These are phyloP conservation scores for Orobanche coerulescens DNA, from an alignment of 257 asterid genomes.

Conservation along the genomic window DNA sequence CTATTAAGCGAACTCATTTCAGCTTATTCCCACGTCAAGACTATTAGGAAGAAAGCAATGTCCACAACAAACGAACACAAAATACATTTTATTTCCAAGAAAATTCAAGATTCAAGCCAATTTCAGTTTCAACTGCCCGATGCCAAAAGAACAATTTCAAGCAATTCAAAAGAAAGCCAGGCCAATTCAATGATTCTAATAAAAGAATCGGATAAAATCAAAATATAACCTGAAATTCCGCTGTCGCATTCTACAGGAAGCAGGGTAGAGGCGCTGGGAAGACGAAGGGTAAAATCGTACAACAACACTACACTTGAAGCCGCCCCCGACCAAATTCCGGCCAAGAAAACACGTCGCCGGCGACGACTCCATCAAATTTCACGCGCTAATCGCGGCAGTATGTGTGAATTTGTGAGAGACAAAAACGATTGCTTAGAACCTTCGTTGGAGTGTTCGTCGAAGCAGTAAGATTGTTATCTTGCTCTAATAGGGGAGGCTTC, in stretches of 20 bases:
- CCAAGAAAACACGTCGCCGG: constrained; percentile 46
- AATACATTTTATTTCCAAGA: background rate
- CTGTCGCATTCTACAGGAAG: constrained; percentile 65
- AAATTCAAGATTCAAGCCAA: background rate
- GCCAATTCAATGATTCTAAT: background rate
- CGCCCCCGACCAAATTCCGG: constrained; percentile 35
- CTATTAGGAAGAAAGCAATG: background rate
- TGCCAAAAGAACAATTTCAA: constrained; percentile 2
- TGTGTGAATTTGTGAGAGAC: constrained; percentile 16
- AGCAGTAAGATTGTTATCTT: constrained; percentile 20
- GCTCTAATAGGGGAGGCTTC: background rate
- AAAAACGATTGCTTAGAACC: constrained; percentile 51
- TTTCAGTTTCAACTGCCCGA: background rate
- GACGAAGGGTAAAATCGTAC: constrained; percentile 35
- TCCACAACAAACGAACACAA: constrained; percentile 7
- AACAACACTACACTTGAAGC: constrained; percentile 24
- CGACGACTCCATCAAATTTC: constrained; percentile 52
- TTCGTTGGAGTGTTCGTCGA: constrained; percentile 6
- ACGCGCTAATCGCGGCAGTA: constrained; percentile 12
- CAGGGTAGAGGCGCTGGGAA: constrained; percentile 37
- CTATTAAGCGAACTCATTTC: constrained; percentile 1
- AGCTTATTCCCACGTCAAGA: background rate
- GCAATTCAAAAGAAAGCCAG: background rate
- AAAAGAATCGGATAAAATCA: background rate
- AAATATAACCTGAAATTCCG: constrained; percentile 52